Evolutionary conservation across 2,329 filamentous ascomycete genomes (phyloP), one percentile per base, ranked within the genome.

Genomic region (Xylogone sp.): DNA sequence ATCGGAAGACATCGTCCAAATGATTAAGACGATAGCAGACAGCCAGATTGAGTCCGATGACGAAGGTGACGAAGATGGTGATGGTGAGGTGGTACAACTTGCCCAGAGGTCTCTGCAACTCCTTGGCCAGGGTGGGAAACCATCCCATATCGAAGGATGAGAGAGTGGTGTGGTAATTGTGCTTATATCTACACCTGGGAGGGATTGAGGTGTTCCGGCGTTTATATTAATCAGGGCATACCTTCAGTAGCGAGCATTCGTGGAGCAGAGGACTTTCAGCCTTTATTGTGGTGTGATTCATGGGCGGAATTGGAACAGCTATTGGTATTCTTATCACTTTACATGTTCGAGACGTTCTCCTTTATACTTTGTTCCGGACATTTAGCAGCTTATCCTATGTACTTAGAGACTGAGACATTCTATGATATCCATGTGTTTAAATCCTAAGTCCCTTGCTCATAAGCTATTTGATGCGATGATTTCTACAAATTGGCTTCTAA

Each of bases 1-100:
- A 65, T 92, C 91, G 1, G 88, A 93, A 57, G 90, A 96, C 59
- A 88, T 99, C 59, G 88, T 97, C 51, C 83, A 90, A 56, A 91
- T 96, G 80, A 94, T 97, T 56, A 90, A 88, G 68, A 83, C 83
- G 57, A 97, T 99, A 65, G 89, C 91, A 19, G 92, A 95, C 66
- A 90, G 88, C 65, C 90, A 88, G 61, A 81, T 96, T 56, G 91
- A 96, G 63, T 87, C 88, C 0, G 91, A 96, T 53, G 88, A 91
- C 58, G 90, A 92, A 60, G 86, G 86, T 56, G 89, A 87, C 45
- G 91, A 96, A 62, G 91, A 96, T 53, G 92, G 94, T 44, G 92
- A 97, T 68, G 89, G 87, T 52, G 93, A 97, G 69, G 92, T 97
- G 43, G 89, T 97, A 57, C 91, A 86, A 59, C 81, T 99, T 60